These are phyloP conservation scores for Adansonia rubrostipa DNA, from an alignment of 441 rosid species.

Conservation along the genomic window DNA sequence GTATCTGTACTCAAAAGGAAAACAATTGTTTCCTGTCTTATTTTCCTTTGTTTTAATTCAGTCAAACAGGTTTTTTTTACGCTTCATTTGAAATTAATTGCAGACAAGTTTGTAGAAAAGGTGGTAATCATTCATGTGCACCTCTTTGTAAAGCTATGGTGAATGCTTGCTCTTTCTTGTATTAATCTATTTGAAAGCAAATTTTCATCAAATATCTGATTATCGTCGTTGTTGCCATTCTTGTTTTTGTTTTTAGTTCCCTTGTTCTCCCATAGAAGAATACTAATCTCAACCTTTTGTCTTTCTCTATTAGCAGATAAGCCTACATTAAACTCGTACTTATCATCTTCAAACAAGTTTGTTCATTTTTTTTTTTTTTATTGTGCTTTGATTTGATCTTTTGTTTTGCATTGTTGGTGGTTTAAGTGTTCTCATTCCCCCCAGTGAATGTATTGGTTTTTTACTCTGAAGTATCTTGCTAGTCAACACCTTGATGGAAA, in stretches of 20 bases:
- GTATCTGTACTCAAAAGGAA: neutral
- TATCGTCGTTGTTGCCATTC: neutral
- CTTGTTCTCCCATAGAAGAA: neutral
- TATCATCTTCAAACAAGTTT: neutral
- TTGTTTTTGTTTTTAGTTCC: neutral
- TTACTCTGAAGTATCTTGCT: neutral
- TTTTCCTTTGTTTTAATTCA: neutral
- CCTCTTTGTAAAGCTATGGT: neutral
- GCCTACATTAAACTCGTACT: neutral
- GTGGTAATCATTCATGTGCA: neutral
- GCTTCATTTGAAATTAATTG: neutral
- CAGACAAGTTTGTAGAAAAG: neutral
- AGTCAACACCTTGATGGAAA: neutral
- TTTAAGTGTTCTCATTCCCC: neutral
- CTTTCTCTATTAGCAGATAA: neutral
- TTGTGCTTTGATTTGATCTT: slow-evolving; percentile 8
- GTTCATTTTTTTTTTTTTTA: neutral
- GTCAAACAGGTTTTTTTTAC: neutral
- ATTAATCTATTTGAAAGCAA: neutral
- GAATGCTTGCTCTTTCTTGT: slow-evolving; percentile 2
- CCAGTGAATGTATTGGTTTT: neutral
- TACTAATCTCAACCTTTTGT: neutral
- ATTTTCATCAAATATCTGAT: neutral
- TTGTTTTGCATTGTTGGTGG: neutral
- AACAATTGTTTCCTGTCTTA: no score